A percentile compares a stretch with the other conserved stretches of the same genome.
Conservation (phyloP, 805 yeast genomes). For the Ogataea chonburiensis region DNA sequence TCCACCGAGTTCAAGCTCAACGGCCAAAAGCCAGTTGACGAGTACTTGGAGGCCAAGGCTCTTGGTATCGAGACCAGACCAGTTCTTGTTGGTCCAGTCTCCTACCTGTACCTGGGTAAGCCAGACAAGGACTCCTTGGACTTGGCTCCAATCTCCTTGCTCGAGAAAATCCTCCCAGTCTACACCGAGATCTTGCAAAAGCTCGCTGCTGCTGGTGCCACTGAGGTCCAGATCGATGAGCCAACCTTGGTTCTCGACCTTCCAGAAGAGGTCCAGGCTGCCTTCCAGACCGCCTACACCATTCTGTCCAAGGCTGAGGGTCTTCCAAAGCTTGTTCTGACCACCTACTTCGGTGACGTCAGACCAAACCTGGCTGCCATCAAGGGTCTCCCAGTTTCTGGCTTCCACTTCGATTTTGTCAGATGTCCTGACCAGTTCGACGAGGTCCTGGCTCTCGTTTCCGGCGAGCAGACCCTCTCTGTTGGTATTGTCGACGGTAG, state of each 20-base stretch:
- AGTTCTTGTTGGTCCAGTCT: slow-evolving; percentile 93
- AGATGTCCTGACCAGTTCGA: slow-evolving; percentile 96
- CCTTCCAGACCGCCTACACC: slow-evolving; percentile 86
- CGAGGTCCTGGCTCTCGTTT: slow-evolving; percentile 65
- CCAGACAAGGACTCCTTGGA: slow-evolving; percentile 97
- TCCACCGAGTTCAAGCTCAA: slow-evolving; percentile 93
- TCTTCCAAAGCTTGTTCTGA: slow-evolving; percentile 75
- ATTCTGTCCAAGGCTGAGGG: slow-evolving; percentile 64
- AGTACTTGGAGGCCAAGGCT: slow-evolving; percentile 96
- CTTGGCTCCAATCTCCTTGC: slow-evolving; percentile 86
- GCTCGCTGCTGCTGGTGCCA: slow-evolving; percentile 93
- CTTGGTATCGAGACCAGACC: slow-evolving; percentile 98
- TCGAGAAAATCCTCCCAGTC: slow-evolving; percentile 88
- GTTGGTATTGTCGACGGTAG: slow-evolving; percentile 99
- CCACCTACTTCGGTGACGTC: slow-evolving; percentile 98
- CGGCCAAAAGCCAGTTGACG: slow-evolving; percentile 95
- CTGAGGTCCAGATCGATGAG: slow-evolving; percentile 94
- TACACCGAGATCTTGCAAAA: slow-evolving; percentile 86
- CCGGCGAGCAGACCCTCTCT: slow-evolving; percentile 75
- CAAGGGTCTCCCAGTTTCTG: slow-evolving; percentile 88
- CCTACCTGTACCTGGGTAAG: slow-evolving; percentile 93
- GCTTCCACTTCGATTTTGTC: slow-evolving; percentile 94
- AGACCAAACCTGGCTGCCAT: slow-evolving; percentile 92
- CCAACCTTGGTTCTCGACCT: slow-evolving; percentile 94
- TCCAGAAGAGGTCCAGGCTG: slow-evolving; percentile 77